Evolutionary conservation across 257 asterid genomes (phyloP).

Genomic region (Solanum bulbocastanum): DNA sequence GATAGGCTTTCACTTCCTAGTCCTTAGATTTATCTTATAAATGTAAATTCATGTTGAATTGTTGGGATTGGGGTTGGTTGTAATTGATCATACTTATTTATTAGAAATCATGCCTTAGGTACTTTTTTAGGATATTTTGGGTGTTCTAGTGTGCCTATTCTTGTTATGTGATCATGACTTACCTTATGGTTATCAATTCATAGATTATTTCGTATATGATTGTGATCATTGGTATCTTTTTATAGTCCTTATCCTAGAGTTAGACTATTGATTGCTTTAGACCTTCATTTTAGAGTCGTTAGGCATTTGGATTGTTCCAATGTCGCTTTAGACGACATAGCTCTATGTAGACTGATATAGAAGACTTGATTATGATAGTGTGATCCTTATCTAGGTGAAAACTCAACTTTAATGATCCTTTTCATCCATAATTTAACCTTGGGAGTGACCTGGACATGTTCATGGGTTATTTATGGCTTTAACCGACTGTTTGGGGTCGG

Average conservation of each 20-base stretch:
- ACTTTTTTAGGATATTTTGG: neutral
- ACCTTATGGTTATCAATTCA: neutral
- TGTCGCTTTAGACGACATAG: neutral
- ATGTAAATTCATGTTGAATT: neutral
- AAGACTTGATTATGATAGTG: neutral
- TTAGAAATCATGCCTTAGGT: neutral
- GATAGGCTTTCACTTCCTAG: neutral
- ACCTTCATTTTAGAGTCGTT: neutral
- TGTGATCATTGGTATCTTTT: neutral
- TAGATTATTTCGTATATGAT: too few relatives aligned
- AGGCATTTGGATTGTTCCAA: neutral
- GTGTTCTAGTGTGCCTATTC: neutral
- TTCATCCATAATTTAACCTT: neutral
- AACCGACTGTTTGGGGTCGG: too few relatives aligned
- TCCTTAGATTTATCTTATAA: neutral
- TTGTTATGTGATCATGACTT: neutral
- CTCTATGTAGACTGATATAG: neutral
- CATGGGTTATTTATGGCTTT: neutral
- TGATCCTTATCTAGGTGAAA: neutral
- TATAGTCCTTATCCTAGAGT: neutral
- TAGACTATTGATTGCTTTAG: neutral
- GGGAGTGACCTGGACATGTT: neutral
- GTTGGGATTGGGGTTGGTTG: neutral
- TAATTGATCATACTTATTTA: neutral
- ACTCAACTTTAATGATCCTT: neutral